Evolutionary conservation across 2,329 filamentous ascomycete genomes (phyloP), one percentile per base, ranked within the genome.

Genomic region (Penicillium sp.): DNA sequence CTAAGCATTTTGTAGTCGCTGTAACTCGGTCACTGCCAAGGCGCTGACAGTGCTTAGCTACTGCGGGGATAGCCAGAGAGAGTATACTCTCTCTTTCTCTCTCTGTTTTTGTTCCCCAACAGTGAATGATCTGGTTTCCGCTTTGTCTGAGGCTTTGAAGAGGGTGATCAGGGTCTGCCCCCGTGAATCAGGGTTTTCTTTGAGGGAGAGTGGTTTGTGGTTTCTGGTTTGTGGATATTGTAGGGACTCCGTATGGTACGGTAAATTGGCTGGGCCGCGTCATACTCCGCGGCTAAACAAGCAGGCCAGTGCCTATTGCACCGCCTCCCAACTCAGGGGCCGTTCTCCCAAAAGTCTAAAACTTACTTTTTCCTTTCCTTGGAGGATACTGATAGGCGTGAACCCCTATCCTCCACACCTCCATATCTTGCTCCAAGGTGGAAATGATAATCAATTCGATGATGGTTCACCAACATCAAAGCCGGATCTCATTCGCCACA

Each of bases 231-330:
- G 42, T 45, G 42, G 42, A 45, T 31, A n/a, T n/a, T n/a, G n/a
- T n/a, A 13, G 16, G 10, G 5, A 28, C 24, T 28, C 24, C 24
- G 42, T 45, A 45, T 21, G 42, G 42, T 45, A 45, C 42, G 42
- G 42, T 45, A 45, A 45, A 45, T 45, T 45, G n/a, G 42, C 26
- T 31, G 26, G 42, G 42, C 42, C 42, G 42, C 42, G 42, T 45
- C 42, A 45, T 45, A 19, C 42, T n/a, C 4, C n/a, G 42, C 42
- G 42, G 42, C 42, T 45, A 45, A 45, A 45, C 42, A 31, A 18
- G 19, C n/a, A 24, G 29, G 24, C 40, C 24, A 9, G n/a, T n/a
- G n/a, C n/a, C n/a, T n/a, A n/a, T n/a, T 45, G 42, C 42, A 45
- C 42, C 26, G 42, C 42, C 42, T 45, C 24, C n/a, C 7, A 45